A percentile compares a stretch with the other conserved stretches of the same genome.
Conservation (phyloP, 75 land plant species). For the Gnetum montanum region DNA sequence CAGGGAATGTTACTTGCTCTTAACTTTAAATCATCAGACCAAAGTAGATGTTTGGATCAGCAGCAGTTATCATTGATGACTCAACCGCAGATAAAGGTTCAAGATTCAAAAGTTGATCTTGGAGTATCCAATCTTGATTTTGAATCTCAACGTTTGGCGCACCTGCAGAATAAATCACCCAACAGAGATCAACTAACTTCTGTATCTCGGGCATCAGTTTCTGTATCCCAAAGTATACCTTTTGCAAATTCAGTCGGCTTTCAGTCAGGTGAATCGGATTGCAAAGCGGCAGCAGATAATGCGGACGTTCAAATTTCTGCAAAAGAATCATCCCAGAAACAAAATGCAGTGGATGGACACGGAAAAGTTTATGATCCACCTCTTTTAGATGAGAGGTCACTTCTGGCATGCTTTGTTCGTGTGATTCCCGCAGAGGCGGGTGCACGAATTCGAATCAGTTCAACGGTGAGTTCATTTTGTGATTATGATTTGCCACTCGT, state of each 20-base stretch:
- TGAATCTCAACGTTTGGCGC: constrained; percentile 17
- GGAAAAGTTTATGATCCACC: constrained; percentile 28
- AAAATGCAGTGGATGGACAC: constrained; percentile 11
- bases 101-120: constrained; percentile 12
- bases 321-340: constrained; percentile 7
- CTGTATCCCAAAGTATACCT: constrained; percentile 11
- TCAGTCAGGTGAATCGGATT: constrained; percentile 11
- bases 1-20: constrained; percentile 3
- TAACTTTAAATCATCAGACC: constrained; percentile 6
- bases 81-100: constrained; percentile 11
- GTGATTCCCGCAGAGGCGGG: constrained; percentile 75
- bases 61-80: constrained; percentile 10
- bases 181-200: constrained; percentile 16
- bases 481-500: too few species aligned
- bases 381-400: constrained; percentile 69
- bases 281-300: constrained; percentile 10
- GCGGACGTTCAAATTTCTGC: constrained; percentile 1
- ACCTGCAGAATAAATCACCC: constrained; percentile 17
- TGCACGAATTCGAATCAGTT: constrained; percentile 71
- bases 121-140: constrained; percentile 3
- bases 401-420: constrained; percentile 84
- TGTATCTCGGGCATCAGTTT: constrained; percentile 10
- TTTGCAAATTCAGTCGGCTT: constrained; percentile 9
- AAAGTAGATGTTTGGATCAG: constrained; percentile 14
- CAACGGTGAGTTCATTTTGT: constrained; percentile 76